These are phyloP conservation scores for Wickerhamiella bombiphila DNA, from an alignment of 805 yeast genomes.

Conservation along the genomic window DNA sequence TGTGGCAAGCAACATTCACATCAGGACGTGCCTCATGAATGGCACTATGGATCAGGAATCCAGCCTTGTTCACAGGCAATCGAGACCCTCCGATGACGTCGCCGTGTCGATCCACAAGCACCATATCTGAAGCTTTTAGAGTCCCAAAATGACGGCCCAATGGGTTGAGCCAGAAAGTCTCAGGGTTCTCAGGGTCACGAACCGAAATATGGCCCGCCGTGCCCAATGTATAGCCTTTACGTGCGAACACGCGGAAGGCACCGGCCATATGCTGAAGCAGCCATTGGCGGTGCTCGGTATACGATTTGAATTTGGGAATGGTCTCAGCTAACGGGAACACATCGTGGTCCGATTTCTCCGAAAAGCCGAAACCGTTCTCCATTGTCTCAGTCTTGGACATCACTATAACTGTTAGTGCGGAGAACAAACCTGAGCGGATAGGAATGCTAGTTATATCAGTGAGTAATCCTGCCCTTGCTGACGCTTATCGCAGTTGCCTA, in stretches of 20 bases:
- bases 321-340: slow-evolving; percentile 12
- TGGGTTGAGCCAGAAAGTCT: slow-evolving; percentile 83
- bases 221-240: slow-evolving; percentile 64
- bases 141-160: slow-evolving; percentile 60
- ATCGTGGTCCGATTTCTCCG: neutral
- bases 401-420: no score
- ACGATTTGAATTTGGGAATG: slow-evolving; percentile 12
- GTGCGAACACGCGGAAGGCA: slow-evolving; percentile 70
- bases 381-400: neutral
- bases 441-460: no score
- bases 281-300: slow-evolving; percentile 17
- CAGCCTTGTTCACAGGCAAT: slow-evolving; percentile 49
- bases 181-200: slow-evolving; percentile 68
- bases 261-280: slow-evolving; percentile 58
- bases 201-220: slow-evolving; percentile 76
- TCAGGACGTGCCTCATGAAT: slow-evolving; percentile 56
- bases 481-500: no score
- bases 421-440: no score
- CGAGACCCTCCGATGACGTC: slow-evolving; percentile 46
- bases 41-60: slow-evolving; percentile 55
- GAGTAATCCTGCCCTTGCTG: no score
- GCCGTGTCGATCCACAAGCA: slow-evolving; percentile 47
- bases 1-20: slow-evolving; percentile 57
- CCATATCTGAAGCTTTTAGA: slow-evolving; percentile 47
- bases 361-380: neutral